Evolutionary conservation across 2,329 filamentous ascomycete genomes (phyloP).

Genomic region (Sclerotinia nivalis): DNA sequence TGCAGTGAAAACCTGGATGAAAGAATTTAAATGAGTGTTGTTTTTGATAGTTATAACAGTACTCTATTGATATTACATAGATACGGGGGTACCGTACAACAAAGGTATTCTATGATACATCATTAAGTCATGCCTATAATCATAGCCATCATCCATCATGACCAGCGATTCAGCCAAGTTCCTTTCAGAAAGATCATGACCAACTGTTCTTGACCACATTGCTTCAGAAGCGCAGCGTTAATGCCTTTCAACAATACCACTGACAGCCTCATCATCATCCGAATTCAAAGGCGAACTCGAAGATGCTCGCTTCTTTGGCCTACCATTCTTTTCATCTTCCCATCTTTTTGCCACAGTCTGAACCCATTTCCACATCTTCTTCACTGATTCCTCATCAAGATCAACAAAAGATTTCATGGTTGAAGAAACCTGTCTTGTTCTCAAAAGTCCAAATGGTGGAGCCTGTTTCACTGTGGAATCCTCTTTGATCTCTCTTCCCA

Average conservation of each 20-base stretch:
- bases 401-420: not conserved
- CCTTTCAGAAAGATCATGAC: not conserved
- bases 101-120: not conserved
- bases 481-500: not conserved
- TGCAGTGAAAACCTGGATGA: not conserved
- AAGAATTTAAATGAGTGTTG: not conserved
- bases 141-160: not conserved
- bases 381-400: not conserved
- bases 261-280: not conserved
- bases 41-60: not conserved
- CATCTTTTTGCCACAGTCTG: not conserved
- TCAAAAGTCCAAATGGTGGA: not conserved
- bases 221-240: no score
- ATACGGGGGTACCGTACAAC: not conserved
- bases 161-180: not conserved
- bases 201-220: not conserved
- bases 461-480: no score
- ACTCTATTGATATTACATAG: not conserved
- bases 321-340: not conserved
- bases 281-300: not conserved
- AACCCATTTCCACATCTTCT: conserved; percentile 4
- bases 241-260: not conserved
- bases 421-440: conserved; percentile 7
- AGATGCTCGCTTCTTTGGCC: not conserved
- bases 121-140: not conserved